Base-by-base conservation (phyloP, 768 basidiomycete genomes). In the Dendrothele bispora region DNA sequence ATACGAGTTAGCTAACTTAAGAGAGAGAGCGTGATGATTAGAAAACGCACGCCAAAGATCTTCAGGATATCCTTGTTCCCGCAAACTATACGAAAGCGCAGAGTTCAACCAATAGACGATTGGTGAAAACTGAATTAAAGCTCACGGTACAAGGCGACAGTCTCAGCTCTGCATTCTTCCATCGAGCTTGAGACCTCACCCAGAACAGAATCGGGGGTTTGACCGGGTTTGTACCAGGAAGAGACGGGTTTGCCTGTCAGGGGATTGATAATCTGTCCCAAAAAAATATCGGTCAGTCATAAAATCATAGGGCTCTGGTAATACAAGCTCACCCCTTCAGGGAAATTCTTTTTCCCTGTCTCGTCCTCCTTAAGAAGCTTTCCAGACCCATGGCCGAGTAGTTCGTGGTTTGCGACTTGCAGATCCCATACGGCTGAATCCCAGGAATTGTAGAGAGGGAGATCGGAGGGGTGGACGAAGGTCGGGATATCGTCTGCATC, bases 101-200 rank as follows among this genome's bases (percentile, higher is more conserved):
- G 26, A 48, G 28, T 27, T 48, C 26, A 55, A 29, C 4, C 24
- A 43, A 11, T 14, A 11, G 30, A 45, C 37, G 29, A 36, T 22
- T 39, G 45, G 20, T 49, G 5, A 48, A 26, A n/a, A 35, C 28
- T 11, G 41, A 27, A 32, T 28, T 28, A 14, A 41, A 7, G 68
- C 81, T 70, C 58, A 88, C 90, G 75, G 68, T 82, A 93, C 34
- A 94, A 70, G 0, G 88, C 88, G 18, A 91, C 91, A 2, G 88
- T 78, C 68, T 95, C 92, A 7, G 91, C 91, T n/a, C 92, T 82
- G 56, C 91, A 93, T 69, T 94, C 91, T 66, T 94, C 92, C 80
- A 93, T 82, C 1, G 91, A 93, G 0, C 91, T 92, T 3, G 89
- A 91, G 7, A 91, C 87, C 51, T 92, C 87, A 1, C 91, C 91